Evolutionary conservation across 169 alveolate genomes (phyloP).

Genomic region (Cryptosporidium bovis): DNA sequence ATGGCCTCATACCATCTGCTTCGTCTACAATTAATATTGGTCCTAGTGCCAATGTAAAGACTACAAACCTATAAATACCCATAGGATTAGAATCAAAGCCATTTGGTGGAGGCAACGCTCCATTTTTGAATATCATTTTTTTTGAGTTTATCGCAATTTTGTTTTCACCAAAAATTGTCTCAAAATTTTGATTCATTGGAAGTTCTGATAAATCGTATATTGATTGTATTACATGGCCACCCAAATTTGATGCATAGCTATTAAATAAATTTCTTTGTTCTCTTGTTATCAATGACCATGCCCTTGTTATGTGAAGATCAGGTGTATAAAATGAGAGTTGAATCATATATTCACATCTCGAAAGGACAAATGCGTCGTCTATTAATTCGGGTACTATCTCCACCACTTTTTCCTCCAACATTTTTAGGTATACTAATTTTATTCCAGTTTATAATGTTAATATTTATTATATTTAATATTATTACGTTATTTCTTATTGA

Average conservation of each 20-base stretch:
- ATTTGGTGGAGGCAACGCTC: constrained; percentile 70
- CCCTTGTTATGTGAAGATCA: constrained; percentile 84
- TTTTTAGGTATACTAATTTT: background rate
- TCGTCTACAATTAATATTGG: constrained; percentile 54
- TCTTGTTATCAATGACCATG: constrained; percentile 79
- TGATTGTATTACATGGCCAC: constrained; percentile 71
- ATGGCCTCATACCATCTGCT: constrained; percentile 25
- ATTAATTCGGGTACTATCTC: constrained; percentile 76
- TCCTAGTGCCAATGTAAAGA: constrained; percentile 58
- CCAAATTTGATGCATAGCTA: constrained; percentile 74
- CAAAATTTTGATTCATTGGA: constrained; percentile 51
- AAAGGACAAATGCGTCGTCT: constrained; percentile 79
- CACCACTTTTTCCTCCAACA: constrained; percentile 67
- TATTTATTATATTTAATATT: too few species aligned
- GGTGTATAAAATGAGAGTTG: constrained; percentile 86
- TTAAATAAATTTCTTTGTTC: constrained; percentile 79
- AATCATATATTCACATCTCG: constrained; percentile 84
- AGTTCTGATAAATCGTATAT: constrained; percentile 59
- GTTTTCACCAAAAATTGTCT: constrained; percentile 37
- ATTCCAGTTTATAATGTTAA: too few species aligned
- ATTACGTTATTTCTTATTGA: too few species aligned
- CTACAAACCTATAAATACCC: constrained; percentile 52
- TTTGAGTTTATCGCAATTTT: constrained; percentile 30
- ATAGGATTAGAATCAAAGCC: constrained; percentile 70
- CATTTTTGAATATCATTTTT: constrained; percentile 55